Evolutionary conservation across 1,284 basidiomycete species (phyloP).

Genomic region (Moesziomyces sp.): DNA sequence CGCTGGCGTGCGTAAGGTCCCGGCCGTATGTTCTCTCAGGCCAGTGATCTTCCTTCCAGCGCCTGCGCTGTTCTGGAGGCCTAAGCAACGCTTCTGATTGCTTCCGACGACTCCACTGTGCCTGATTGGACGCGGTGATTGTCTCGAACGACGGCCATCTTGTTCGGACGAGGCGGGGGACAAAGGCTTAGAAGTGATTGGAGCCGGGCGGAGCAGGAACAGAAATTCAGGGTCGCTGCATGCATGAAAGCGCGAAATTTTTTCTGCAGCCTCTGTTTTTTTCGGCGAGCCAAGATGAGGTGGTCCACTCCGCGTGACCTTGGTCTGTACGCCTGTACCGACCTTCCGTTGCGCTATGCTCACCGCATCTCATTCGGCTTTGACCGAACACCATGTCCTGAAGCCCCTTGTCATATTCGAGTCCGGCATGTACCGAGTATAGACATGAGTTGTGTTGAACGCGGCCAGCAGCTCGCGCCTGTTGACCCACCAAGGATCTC

Average conservation of each 20-base stretch:
- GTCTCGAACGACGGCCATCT: neutral
- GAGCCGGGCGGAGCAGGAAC: constrained; percentile 5
- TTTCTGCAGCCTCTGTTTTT: constrained; percentile 1
- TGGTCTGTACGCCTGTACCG: neutral
- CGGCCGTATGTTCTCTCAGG: neutral
- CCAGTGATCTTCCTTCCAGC: too few species aligned
- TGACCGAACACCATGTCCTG: neutral
- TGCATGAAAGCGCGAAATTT: constrained; percentile 16
- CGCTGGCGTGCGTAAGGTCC: constrained; percentile 4
- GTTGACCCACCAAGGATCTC: neutral
- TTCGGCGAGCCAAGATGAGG: neutral
- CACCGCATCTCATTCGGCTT: neutral
- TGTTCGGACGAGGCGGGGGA: neutral
- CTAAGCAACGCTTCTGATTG: neutral
- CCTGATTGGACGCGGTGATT: neutral
- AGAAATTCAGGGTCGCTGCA: constrained; percentile 1
- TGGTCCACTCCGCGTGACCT: constrained; percentile 23
- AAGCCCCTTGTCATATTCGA: too few species aligned
- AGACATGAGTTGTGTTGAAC: too few species aligned
- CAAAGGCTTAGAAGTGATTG: neutral
- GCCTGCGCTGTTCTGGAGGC: neutral
- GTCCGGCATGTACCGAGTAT: too few species aligned
- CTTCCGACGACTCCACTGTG: neutral
- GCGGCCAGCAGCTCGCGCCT: neutral
- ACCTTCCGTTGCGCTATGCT: neutral